These are phyloP conservation scores for Pholiota molesta DNA, from an alignment of 768 basidiomycete species.

Conservation along the genomic window DNA sequence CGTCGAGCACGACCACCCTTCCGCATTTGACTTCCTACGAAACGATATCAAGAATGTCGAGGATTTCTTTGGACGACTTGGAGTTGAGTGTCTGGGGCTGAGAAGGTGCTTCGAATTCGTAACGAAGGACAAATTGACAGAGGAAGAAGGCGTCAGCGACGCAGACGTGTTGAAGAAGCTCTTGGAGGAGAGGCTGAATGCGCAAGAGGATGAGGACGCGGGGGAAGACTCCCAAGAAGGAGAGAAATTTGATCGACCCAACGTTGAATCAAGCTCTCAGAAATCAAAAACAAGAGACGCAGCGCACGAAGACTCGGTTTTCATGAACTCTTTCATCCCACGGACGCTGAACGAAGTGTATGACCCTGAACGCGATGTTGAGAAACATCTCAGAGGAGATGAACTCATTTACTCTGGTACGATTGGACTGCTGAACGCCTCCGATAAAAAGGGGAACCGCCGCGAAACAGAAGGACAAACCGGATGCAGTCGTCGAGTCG, in stretches of 20 bases:
- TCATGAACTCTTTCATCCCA: slow-evolving; percentile 91
- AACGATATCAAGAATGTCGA: slow-evolving; percentile 92
- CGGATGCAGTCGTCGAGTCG: slow-evolving; percentile 8
- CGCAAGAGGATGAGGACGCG: slow-evolving; percentile 23
- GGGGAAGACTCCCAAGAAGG: slow-evolving; percentile 11
- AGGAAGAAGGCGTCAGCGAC: slow-evolving; percentile 32
- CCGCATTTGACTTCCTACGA: slow-evolving; percentile 94
- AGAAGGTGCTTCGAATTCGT: slow-evolving; percentile 89
- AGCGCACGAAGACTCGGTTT: slow-evolving; percentile 85
- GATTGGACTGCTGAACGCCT: slow-evolving; percentile 70
- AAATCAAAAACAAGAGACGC: slow-evolving; percentile 27
- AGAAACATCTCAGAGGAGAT: slow-evolving; percentile 69
- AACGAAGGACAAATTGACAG: slow-evolving; percentile 54
- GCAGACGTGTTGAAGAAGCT: slow-evolving; percentile 45
- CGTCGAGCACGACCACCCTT: slow-evolving; percentile 97
- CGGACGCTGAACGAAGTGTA: slow-evolving; percentile 90
- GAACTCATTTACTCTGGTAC: slow-evolving; percentile 87
- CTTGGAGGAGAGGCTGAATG: slow-evolving; percentile 41
- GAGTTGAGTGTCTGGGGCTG: slow-evolving; percentile 77
- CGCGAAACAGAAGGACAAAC: background rate
- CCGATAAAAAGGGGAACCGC: slow-evolving; percentile 13
- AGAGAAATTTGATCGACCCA: slow-evolving; percentile 12
- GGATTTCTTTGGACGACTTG: slow-evolving; percentile 84
- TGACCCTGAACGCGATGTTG: slow-evolving; percentile 93
- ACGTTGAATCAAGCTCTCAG: slow-evolving; percentile 10